Base-by-base conservation (phyloP, 805 yeast genomes). In the Hyphopichia homilentoma region DNA sequence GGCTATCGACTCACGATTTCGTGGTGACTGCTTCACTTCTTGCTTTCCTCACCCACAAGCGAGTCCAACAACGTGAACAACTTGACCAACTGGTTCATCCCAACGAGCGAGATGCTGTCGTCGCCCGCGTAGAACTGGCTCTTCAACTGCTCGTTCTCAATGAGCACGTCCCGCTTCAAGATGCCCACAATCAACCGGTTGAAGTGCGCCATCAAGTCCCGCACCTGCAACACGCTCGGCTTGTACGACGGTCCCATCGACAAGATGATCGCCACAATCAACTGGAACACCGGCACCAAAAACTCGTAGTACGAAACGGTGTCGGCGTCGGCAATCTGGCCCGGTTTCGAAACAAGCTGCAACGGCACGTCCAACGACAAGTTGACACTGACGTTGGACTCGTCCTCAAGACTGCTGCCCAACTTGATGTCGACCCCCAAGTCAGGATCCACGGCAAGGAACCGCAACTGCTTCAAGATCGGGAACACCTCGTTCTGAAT, bases 181-280 rank as follows among this genome's bases (percentile, higher is more conserved):
- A 81, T 67, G 2, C 87, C 84, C 29, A 74, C 69, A 13, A 80
- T 65, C 33, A 86, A 54, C 33, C 67, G 73, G 30, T 73, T 65
- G 50, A 77, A 77, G 29, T 71, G 70, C 6, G 52, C 46, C 47
- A 84, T 48, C 27, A 87, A 52, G 4, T 57, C 64, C 32, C 63
- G 66, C 0, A 79, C 81, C 42, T 74, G 78, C 5, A 56, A 48
- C 7, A 79, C 64, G 11, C 83, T 78, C 1, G 73, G 67, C 37
- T 66, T 70, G 54, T 85, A 85, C 26, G 80, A 78, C 4, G 89
- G 80, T 0, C 96, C 95, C 66, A 84, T 73, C 2, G 94, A 76
- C 7, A 88, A 61, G 4, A 83, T 59, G 6, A 84, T 62, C 1
- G 94, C 78, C 7, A 78, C 57, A 3, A 86, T 64, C 29, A 87